Evolutionary conservation across 305 asterid species (phyloP).

Genomic region (Fraxinus floribunda): DNA sequence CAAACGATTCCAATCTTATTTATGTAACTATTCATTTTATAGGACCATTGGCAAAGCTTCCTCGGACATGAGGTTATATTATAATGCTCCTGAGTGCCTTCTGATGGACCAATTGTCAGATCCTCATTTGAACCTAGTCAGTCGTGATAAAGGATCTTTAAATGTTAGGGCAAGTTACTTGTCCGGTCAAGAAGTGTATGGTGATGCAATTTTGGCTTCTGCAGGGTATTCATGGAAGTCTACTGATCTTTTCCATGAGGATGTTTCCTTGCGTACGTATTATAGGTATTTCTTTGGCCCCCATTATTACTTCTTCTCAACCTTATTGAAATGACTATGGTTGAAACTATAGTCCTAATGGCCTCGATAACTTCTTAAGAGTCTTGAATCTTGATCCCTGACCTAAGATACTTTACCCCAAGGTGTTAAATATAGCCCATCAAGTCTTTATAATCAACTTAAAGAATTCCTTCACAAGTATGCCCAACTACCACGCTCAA

Average conservation of each 20-base stretch:
- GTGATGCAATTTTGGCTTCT: conserved; percentile 89
- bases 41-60: conserved; percentile 87
- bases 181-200: conserved; percentile 64
- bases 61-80: conserved; percentile 77
- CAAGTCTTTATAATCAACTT: background rate
- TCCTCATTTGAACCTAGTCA: conserved; percentile 32
- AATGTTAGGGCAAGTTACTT: conserved; percentile 78
- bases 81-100: conserved; percentile 46
- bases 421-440: background rate
- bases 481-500: background rate
- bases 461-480: background rate
- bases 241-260: conserved; percentile 58
- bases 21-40: conserved; percentile 24
- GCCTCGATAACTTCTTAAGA: background rate
- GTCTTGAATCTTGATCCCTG: background rate
- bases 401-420: background rate
- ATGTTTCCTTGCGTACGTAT: conserved; percentile 58
- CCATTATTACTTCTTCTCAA: conserved; percentile 16
- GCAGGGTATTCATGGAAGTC: conserved; percentile 80
- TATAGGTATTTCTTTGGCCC: conserved; percentile 53
- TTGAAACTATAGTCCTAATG: background rate
- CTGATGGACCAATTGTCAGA: conserved; percentile 30
- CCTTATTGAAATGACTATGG: background rate
- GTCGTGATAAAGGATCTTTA: conserved; percentile 44
- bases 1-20: background rate